Conservation (phyloP, 352 stramenopile genomes). For the Globisporangium spiculum region DNA sequence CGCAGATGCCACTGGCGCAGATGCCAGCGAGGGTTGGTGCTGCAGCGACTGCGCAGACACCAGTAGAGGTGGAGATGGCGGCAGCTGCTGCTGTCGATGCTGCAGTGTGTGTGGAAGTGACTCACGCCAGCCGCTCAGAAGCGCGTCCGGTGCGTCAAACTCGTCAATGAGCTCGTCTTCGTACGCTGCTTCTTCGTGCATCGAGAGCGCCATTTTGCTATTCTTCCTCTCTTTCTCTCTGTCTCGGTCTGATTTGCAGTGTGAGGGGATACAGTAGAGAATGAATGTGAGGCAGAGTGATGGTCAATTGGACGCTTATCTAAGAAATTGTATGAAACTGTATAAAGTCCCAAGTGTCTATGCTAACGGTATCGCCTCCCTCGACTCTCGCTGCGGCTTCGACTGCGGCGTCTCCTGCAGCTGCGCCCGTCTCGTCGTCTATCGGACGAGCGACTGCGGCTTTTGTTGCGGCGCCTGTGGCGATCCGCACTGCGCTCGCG, state of each 20-base stretch:
- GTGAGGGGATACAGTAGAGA: neutral
- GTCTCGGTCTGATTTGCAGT: neutral
- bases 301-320: neutral
- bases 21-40: neutral
- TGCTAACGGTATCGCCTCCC: conserved; percentile 18
- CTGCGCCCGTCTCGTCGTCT: neutral
- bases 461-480: conserved; percentile 4
- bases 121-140: neutral
- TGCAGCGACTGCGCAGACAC: conserved; percentile 9
- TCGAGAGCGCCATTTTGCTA: neutral
- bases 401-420: conserved; percentile 6
- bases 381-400: conserved; percentile 14
- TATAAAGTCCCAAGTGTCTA: neutral
- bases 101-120: too few relatives aligned
- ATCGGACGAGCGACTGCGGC: conserved; percentile 21
- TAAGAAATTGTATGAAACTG: neutral
- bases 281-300: neutral
- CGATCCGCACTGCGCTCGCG: conserved; percentile 12
- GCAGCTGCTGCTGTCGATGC: neutral
- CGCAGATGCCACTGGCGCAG: neutral
- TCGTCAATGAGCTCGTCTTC: conserved; percentile 64
- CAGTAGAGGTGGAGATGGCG: neutral
- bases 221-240: neutral
- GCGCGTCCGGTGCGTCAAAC: conserved; percentile 37
- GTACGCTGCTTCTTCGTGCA: conserved; percentile 26